Percentiles rank a stretch among this genome's conserved stretches.
phyloP scores from a whole-genome alignment of 2,329 filamentous ascomycete genomes.

The Aspergillus novofumigatus region DNA sequence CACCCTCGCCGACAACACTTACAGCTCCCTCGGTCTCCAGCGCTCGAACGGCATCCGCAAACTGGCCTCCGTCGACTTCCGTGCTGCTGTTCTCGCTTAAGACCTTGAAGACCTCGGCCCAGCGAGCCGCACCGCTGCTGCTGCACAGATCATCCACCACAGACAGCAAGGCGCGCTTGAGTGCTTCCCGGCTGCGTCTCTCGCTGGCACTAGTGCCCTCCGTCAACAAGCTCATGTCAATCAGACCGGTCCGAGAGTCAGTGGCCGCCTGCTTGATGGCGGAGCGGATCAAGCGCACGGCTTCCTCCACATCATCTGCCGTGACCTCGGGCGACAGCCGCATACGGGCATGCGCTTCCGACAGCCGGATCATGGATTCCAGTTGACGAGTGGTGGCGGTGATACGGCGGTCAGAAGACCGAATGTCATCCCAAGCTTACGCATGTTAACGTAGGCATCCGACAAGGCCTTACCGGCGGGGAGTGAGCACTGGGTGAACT shows the following conservation, averaged over 20 bases:
- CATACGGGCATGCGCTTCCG: constrained; percentile 98
- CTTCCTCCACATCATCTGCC: constrained; percentile 78
- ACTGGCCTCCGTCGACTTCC: constrained; percentile 72
- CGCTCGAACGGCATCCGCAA: constrained; percentile 72
- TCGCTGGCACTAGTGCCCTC: constrained; percentile 92
- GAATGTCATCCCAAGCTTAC: constrained; percentile 86
- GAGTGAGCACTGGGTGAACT: constrained; percentile 76
- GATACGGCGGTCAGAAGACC: constrained; percentile 88
- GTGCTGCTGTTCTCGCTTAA: constrained; percentile 67
- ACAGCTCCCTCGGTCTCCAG: constrained; percentile 83
- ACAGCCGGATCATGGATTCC: constrained; percentile 95
- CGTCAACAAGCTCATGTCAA: constrained; percentile 93
- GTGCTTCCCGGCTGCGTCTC: constrained; percentile 72
- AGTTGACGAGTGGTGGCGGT: constrained; percentile 95
- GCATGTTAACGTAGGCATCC: constrained; percentile 88
- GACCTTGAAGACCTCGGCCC: constrained; percentile 70
- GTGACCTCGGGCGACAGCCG: constrained; percentile 74
- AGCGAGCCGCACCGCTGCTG: constrained; percentile 63
- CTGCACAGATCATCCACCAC: constrained; percentile 78
- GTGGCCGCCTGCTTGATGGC: constrained; percentile 98
- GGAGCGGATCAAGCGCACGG: constrained; percentile 85
- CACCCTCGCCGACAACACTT: constrained; percentile 77
- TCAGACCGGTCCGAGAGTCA: constrained; percentile 80
- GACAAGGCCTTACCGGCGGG: constrained; percentile 81
- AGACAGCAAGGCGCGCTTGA: constrained; percentile 72